These are phyloP conservation scores for Pythium insidiosum DNA, from an alignment of 352 stramenopile genomes.

Conservation along the genomic window DNA sequence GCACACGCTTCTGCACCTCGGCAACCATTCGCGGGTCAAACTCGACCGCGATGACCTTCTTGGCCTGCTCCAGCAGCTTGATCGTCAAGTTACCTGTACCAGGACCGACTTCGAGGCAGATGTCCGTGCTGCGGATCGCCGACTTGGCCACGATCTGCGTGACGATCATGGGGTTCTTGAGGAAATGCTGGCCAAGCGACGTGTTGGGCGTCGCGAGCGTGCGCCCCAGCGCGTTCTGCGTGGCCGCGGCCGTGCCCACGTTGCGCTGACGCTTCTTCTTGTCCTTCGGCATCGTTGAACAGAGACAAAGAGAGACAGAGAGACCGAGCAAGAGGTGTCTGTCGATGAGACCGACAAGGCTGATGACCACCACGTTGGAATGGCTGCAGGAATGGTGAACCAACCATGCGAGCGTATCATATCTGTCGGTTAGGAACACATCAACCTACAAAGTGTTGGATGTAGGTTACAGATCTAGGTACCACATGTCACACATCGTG, in stretches of 20 bases:
- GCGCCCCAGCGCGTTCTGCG: constrained; percentile 75
- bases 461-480: too few relatives aligned
- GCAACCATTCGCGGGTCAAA: constrained; percentile 98
- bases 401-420: too few relatives aligned
- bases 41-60: constrained; percentile 97
- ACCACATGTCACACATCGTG: too few relatives aligned
- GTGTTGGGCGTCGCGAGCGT: constrained; percentile 97
- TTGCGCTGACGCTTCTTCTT: constrained; percentile 83
- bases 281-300: constrained; percentile 85
- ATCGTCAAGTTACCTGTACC: constrained; percentile 99
- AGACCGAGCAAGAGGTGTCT: too few relatives aligned
- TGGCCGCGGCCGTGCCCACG: constrained; percentile 46
- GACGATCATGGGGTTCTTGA: constrained; percentile 98
- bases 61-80: constrained; percentile 95
- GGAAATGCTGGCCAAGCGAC: constrained; percentile 97
- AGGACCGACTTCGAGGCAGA: constrained; percentile 95
- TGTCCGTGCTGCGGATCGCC: constrained; percentile 92
- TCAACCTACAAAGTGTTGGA: too few relatives aligned
- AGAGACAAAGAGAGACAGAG: too few relatives aligned
- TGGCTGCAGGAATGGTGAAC: too few relatives aligned
- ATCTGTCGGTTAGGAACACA: too few relatives aligned
- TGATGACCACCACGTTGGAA: too few relatives aligned
- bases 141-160: constrained; percentile 96
- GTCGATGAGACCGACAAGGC: too few relatives aligned
- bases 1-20: constrained; percentile 98